phyloP scores from a whole-genome alignment of 768 basidiomycete species.

The Lentinula lateritia region DNA sequence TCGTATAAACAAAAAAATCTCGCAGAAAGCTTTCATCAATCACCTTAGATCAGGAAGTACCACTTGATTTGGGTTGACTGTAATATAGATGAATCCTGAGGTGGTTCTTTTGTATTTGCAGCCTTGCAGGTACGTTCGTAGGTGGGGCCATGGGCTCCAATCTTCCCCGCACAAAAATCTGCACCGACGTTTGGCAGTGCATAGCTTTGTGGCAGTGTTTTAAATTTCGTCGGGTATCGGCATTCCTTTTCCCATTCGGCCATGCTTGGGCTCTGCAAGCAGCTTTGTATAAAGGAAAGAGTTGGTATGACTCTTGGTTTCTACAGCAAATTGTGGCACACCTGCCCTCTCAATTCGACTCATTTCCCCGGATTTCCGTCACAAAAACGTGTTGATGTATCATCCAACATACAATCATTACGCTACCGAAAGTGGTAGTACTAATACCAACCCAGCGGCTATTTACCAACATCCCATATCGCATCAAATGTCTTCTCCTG shows the following conservation, averaged over 20 bases:
- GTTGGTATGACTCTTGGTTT: neutral
- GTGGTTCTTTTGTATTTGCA: too few relatives aligned
- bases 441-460: neutral
- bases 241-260: neutral
- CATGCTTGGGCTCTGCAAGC: neutral
- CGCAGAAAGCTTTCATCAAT: too few relatives aligned
- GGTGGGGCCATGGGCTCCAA: too few relatives aligned
- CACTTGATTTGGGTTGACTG: too few relatives aligned
- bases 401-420: neutral
- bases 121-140: too few relatives aligned
- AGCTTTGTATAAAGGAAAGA: neutral
- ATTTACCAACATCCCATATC: neutral
- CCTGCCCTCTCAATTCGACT: neutral
- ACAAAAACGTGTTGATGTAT: neutral
- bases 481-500: slow-evolving; percentile 4
- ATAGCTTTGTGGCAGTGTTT: neutral
- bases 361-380: neutral
- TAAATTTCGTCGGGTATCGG: neutral
- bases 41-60: too few relatives aligned
- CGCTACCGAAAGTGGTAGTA: neutral
- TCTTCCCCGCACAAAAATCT: neutral
- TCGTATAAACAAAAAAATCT: too few relatives aligned
- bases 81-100: too few relatives aligned
- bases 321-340: neutral
- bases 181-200: neutral